A percentile compares a stretch with the other conserved stretches of the same genome.
Conservation (phyloP, 139 green algal species). For the Chlorella sp. region DNA sequence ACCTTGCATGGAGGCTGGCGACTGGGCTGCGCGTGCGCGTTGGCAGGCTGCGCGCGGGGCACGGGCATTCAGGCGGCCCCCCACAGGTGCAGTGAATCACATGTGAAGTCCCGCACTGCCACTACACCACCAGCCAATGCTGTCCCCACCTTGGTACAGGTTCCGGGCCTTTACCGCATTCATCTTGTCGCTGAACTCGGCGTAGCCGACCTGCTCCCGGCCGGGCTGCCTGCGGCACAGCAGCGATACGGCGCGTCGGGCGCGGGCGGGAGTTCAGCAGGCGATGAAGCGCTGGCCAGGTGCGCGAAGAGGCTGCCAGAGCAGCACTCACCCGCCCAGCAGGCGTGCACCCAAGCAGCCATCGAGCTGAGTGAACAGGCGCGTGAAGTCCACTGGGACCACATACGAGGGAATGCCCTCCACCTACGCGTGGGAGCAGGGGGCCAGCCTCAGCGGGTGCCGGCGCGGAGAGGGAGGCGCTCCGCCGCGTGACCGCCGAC, state of each 20-base stretch:
- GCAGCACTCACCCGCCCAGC: slow-evolving; percentile 5
- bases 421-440: not conserved
- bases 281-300: too few relatives aligned
- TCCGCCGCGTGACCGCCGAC: not conserved
- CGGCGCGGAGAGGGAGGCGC: not conserved
- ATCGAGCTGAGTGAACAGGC: slow-evolving; percentile 11
- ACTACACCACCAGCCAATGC: too few relatives aligned
- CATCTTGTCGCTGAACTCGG: slow-evolving; percentile 27
- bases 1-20: too few relatives aligned
- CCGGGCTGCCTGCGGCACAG: slow-evolving; percentile 8
- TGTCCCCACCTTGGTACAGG: slow-evolving; percentile 22
- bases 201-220: slow-evolving; percentile 22
- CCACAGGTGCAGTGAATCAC: too few relatives aligned
- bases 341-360: slow-evolving; percentile 8
- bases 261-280: not conserved
- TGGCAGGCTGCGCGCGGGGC: too few relatives aligned
- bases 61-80: too few relatives aligned
- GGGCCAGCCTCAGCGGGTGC: not conserved
- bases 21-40: too few relatives aligned
- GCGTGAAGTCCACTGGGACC: slow-evolving; percentile 3
- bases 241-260: too few relatives aligned
- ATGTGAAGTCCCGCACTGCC: too few relatives aligned
- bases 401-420: slow-evolving; percentile 20
- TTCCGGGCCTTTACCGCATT: slow-evolving; percentile 23
- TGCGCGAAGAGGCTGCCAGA: too few relatives aligned